A percentile compares a stretch with the other conserved stretches of the same genome.
These are phyloP conservation scores for Mrakia hoshinonis DNA, from an alignment of 768 basidiomycete species.

Conservation along the genomic window DNA sequence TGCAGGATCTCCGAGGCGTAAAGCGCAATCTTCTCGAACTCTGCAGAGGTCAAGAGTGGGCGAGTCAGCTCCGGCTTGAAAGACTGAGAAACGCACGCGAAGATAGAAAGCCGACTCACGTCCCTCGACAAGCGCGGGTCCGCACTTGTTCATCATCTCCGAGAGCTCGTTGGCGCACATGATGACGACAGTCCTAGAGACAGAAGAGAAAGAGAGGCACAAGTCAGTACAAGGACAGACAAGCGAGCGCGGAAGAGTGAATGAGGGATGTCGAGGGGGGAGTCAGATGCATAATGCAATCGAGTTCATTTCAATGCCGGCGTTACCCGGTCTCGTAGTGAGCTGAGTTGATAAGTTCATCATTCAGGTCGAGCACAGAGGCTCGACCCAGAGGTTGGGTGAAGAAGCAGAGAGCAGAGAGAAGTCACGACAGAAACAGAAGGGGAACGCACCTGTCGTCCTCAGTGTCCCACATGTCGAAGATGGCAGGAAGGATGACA, in stretches of 20 bases:
- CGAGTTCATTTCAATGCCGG: slow-evolving; percentile 51
- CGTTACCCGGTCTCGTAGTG: slow-evolving; percentile 55
- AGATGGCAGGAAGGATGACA: slow-evolving; percentile 60
- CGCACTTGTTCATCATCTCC: slow-evolving; percentile 84
- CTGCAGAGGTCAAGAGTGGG: slow-evolving; percentile 22
- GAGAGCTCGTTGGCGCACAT: slow-evolving; percentile 78
- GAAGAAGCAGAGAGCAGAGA: neutral
- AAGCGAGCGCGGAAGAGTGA: slow-evolving; percentile 14
- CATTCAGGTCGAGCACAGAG: slow-evolving; percentile 34
- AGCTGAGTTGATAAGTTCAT: slow-evolving; percentile 65
- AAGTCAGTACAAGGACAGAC: slow-evolving; percentile 5
- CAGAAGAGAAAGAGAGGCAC: slow-evolving; percentile 30
- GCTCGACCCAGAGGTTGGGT: neutral
- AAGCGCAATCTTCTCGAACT: slow-evolving; percentile 65
- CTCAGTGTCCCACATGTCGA: slow-evolving; percentile 86
- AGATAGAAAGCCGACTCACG: slow-evolving; percentile 47
- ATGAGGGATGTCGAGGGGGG: slow-evolving; percentile 28
- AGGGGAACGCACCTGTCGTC: slow-evolving; percentile 78
- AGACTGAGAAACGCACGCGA: neutral
- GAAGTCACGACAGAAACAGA: slow-evolving; percentile 23
- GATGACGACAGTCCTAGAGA: slow-evolving; percentile 69
- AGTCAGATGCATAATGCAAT: slow-evolving; percentile 41
- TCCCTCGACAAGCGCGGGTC: slow-evolving; percentile 71
- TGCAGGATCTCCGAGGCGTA: slow-evolving; percentile 80
- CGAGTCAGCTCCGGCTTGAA: neutral